Conservation (phyloP, 202 grass and related monocot genomes). For the Setaria viridis region DNA sequence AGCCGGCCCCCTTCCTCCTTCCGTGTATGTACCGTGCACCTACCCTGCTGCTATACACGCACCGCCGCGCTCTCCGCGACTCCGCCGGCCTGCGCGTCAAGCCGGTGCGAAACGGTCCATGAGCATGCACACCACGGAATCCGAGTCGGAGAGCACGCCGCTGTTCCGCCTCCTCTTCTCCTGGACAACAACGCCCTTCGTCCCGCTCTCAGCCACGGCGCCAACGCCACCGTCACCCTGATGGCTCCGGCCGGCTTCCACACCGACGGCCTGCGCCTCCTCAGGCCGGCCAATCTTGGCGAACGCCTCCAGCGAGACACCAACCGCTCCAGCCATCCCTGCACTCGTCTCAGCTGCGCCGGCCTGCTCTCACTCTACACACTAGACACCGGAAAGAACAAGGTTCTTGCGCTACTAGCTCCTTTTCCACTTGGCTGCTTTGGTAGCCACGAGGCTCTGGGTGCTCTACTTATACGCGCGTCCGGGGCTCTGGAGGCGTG, state of each 20-base stretch:
- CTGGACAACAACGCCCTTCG: conserved; percentile 16
- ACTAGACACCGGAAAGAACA: not conserved
- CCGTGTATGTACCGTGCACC: not conserved
- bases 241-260: not conserved
- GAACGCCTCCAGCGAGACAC: conserved; percentile 62
- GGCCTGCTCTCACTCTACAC: not conserved
- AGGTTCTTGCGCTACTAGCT: not conserved
- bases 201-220: conserved; percentile 6
- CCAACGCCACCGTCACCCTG: not conserved
- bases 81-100: not conserved
- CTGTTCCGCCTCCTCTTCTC: conserved; percentile 44
- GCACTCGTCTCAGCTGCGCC: not conserved
- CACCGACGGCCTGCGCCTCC: not conserved
- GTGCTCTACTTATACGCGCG: conserved; percentile 46
- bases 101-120: conserved; percentile 87
- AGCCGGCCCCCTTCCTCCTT: no score
- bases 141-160: conserved; percentile 64
- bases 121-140: conserved; percentile 63
- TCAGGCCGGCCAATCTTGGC: conserved; percentile 46
- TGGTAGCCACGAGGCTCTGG: not conserved
- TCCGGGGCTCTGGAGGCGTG: not conserved
- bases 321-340: conserved; percentile 57
- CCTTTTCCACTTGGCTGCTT: not conserved
- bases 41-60: not conserved
- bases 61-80: not conserved